Conservation (phyloP, 2,329 filamentous ascomycete species). For the Phaeomoniella chlamydospora region DNA sequence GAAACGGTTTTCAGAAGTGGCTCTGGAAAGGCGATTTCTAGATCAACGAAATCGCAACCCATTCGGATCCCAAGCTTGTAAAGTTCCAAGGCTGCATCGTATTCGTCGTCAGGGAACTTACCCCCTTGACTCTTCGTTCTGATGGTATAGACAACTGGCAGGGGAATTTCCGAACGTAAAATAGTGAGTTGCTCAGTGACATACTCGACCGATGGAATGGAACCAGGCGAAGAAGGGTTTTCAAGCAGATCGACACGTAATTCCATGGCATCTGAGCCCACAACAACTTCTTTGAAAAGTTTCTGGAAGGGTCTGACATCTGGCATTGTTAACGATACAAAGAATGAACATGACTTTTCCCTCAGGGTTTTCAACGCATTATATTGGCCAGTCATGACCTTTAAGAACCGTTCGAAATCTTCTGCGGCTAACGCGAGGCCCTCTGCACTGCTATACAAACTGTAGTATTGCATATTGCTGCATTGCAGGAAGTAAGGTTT, state of each 20-base stretch:
- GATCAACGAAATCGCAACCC: constrained; percentile 82
- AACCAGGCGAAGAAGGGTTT: constrained; percentile 46
- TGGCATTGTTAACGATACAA: constrained; percentile 78
- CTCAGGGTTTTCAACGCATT: constrained; percentile 41
- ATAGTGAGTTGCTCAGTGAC: constrained; percentile 70
- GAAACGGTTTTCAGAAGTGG: constrained; percentile 56
- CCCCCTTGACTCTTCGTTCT: constrained; percentile 78
- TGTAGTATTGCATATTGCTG: constrained; percentile 90
- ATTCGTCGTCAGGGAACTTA: constrained; percentile 64
- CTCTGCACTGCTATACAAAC: constrained; percentile 45
- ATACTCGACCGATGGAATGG: constrained; percentile 55
- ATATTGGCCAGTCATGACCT: constrained; percentile 49
- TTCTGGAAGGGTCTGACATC: constrained; percentile 50
- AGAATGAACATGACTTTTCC: constrained; percentile 66
- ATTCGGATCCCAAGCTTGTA: constrained; percentile 68
- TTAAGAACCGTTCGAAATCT: constrained; percentile 62
- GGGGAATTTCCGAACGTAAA: constrained; percentile 53
- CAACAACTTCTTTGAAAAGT: constrained; percentile 55
- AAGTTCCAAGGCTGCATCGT: constrained; percentile 56
- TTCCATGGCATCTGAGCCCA: constrained; percentile 87
- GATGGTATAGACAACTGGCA: constrained; percentile 86
- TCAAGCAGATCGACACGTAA: constrained; percentile 80
- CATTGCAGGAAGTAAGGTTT: constrained; percentile 85
- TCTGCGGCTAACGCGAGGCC: constrained; percentile 39
- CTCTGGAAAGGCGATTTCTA: constrained; percentile 69